These are phyloP conservation scores for Sporothrix luriei DNA, from an alignment of 2,329 filamentous ascomycete genomes.

Conservation along the genomic window DNA sequence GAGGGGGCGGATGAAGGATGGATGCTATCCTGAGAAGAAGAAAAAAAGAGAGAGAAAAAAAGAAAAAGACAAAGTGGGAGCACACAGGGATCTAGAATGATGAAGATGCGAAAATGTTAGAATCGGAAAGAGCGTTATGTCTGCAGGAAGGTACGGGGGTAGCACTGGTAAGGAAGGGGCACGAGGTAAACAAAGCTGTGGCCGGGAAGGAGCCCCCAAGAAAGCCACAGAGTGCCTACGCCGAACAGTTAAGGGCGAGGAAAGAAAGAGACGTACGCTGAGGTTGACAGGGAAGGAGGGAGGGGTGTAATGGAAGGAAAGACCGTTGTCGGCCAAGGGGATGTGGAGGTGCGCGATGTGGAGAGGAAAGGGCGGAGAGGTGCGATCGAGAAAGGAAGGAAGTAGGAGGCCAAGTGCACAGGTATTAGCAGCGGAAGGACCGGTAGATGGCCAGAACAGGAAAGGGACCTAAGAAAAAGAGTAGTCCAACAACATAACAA, in stretches of 20 bases:
- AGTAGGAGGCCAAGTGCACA: not conserved
- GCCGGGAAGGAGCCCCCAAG: constrained; percentile 8
- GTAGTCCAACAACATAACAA: not conserved
- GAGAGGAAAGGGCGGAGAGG: constrained; percentile 17
- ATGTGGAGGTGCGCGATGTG: constrained; percentile 1
- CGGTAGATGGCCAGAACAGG: not conserved
- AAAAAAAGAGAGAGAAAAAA: not conserved
- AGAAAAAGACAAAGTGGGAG: not conserved
- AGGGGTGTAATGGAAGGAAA: not conserved
- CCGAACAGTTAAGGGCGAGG: no score
- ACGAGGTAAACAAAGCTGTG: constrained; percentile 14
- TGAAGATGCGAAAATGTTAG: not conserved
- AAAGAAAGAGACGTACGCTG: not conserved
- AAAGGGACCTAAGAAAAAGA: not conserved
- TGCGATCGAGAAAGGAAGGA: constrained; percentile 18
- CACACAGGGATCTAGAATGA: not conserved
- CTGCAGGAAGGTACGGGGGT: not conserved
- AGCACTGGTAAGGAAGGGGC: not conserved
- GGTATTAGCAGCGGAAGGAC: not conserved
- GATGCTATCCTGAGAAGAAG: constrained; percentile 6
- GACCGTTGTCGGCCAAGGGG: not conserved
- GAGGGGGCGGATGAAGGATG: not conserved
- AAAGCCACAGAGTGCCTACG: constrained; percentile 21
- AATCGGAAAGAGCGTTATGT: not conserved
- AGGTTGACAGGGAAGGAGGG: not conserved